These are phyloP conservation scores for Clausena lansium DNA, from an alignment of 345 rosid genomes.

Conservation along the genomic window DNA sequence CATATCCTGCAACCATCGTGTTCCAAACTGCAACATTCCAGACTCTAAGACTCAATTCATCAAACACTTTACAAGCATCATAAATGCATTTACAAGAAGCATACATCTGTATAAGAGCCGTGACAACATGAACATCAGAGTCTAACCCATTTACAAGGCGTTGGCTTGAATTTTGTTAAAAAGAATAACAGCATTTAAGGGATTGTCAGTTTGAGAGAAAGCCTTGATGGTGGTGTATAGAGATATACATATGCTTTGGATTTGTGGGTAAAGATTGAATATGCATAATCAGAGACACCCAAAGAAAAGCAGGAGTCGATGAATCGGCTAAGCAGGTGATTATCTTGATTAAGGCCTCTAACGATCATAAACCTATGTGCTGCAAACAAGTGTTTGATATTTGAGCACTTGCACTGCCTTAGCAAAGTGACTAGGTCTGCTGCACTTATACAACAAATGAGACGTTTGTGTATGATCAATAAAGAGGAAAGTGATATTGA, in stretches of 20 bases:
- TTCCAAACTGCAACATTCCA: constrained; percentile 53
- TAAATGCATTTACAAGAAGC: constrained; percentile 22
- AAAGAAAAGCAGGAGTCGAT: constrained; percentile 44
- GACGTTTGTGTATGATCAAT: not conserved
- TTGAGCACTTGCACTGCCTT: constrained; percentile 38
- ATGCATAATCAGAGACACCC: constrained; percentile 52
- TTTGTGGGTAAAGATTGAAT: constrained; percentile 35
- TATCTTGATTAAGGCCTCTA: constrained; percentile 38
- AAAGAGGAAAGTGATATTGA: not conserved
- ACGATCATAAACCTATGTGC: constrained; percentile 50
- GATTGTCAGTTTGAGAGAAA: constrained; percentile 38
- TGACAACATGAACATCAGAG: constrained; percentile 37
- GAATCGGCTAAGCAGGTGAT: constrained; percentile 43
- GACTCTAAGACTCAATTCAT: constrained; percentile 26
- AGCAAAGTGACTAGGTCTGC: constrained; percentile 13
- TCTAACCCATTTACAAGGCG: constrained; percentile 47
- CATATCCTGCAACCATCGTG: constrained; percentile 55
- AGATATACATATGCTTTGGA: constrained; percentile 34
- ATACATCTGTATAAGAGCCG: constrained; percentile 62
- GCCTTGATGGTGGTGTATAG: constrained; percentile 56
- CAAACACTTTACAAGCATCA: constrained; percentile 63
- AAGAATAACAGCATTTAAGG: constrained; percentile 41
- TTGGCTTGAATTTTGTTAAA: constrained; percentile 44
- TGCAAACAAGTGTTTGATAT: constrained; percentile 42
- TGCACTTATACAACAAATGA: not conserved